These are phyloP conservation scores for Knoxia roxburghii DNA, from an alignment of 257 asterid species.

Conservation along the genomic window DNA sequence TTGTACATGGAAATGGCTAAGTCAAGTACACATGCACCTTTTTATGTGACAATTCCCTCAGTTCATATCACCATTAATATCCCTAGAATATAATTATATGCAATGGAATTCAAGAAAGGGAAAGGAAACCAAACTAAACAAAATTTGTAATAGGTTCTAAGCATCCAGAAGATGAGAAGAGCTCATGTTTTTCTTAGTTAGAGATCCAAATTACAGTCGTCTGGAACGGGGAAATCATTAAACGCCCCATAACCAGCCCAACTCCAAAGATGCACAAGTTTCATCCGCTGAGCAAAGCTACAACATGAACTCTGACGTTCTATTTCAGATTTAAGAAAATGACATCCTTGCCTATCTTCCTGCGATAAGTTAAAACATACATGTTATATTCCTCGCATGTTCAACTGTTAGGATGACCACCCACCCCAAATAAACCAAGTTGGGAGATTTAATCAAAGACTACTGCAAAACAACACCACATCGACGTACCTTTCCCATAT, in stretches of 20 bases:
- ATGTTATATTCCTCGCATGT: not conserved
- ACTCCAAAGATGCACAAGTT: slow-evolving; percentile 7
- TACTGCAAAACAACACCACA: not conserved
- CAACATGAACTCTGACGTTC: not conserved
- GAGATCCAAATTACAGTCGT: not conserved
- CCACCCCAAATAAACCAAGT: not conserved
- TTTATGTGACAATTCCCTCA: not conserved
- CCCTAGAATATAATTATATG: slow-evolving; percentile 22
- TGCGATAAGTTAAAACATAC: slow-evolving; percentile 6
- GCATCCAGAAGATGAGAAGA: slow-evolving; percentile 1
- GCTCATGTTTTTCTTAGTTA: slow-evolving; percentile 2
- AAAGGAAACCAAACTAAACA: slow-evolving; percentile 1
- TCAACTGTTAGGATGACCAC: not conserved
- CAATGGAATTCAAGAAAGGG: not conserved
- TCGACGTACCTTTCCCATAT: slow-evolving; percentile 34
- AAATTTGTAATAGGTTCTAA: slow-evolving; percentile 11
- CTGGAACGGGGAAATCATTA: not conserved
- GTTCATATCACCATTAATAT: not conserved
- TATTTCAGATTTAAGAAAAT: not conserved
- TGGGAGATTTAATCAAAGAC: not conserved
- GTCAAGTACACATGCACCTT: slow-evolving; percentile 4
- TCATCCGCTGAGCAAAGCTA: slow-evolving; percentile 7
- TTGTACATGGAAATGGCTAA: not conserved
- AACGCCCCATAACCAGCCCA: not conserved
- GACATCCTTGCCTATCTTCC: slow-evolving; percentile 4